Evolutionary conservation across 208 protist species (phyloP).

Genomic region (Crithidia bombi): DNA sequence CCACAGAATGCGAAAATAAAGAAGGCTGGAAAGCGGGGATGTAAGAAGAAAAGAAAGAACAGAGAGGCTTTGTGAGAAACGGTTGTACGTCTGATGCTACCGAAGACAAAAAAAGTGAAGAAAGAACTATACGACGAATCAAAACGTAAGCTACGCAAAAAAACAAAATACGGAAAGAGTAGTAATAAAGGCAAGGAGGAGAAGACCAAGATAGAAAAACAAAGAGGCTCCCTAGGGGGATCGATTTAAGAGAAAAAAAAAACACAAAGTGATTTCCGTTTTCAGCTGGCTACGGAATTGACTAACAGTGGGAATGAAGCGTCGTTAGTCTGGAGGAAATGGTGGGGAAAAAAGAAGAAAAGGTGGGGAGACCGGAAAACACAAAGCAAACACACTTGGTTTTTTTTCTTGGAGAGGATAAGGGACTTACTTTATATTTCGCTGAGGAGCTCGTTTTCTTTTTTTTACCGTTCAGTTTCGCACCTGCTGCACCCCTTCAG

Average conservation of each 20-base stretch:
- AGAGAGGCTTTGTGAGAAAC: neutral
- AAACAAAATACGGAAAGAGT: neutral
- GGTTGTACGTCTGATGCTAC: slow-evolving; percentile 5
- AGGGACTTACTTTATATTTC: slow-evolving; percentile 4
- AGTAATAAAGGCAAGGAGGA: neutral
- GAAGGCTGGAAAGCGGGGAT: neutral
- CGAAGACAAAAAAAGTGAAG: slow-evolving; percentile 18
- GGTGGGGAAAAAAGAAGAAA: slow-evolving; percentile 12
- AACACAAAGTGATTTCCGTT: slow-evolving; percentile 7
- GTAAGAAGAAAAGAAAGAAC: slow-evolving; percentile 6
- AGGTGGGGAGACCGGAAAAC: slow-evolving; percentile 10
- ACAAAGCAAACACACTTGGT: neutral
- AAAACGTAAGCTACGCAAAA: slow-evolving; percentile 3
- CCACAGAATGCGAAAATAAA: neutral
- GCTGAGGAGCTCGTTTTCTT: neutral
- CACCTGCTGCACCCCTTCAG: slow-evolving; percentile 10
- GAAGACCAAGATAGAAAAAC: slow-evolving; percentile 10
- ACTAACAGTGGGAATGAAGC: slow-evolving; percentile 13
- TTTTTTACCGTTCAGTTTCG: slow-evolving; percentile 12
- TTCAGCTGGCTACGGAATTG: slow-evolving; percentile 15
- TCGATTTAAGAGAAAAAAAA: slow-evolving; percentile 23
- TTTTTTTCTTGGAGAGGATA: neutral
- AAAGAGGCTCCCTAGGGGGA: slow-evolving; percentile 10
- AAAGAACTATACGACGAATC: neutral
- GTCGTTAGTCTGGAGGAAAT: slow-evolving; percentile 10